Evolutionary conservation across 371 early-diverging fungal genomes (phyloP), one percentile per base, ranked within the genome.

Genomic region (Mortierella sp.): DNA sequence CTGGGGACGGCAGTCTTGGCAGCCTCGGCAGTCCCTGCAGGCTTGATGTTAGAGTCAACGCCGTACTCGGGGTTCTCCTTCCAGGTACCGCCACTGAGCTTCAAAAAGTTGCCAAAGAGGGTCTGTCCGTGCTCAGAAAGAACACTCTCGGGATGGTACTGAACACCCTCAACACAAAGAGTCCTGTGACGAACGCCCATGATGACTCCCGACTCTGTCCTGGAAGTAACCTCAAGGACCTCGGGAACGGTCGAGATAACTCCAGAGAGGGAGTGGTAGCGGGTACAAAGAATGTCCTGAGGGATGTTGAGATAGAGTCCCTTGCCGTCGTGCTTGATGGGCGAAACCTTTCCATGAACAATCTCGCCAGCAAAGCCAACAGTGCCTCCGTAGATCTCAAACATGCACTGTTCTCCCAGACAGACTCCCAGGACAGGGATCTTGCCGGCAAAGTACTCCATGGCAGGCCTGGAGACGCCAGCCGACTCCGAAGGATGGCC

Each of bases 391-490:
- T 93, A 98, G 53, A 95, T 90, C 89, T 98, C 97, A 88, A 92
- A 98, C 93, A 99, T 98, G 90, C 95, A 96, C 89, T 99, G 99
- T 82, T 97, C 94, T 40, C 99, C 99, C 82, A 99, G 92, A 84
- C 98, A 99, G 71, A 99, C 96, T 72, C 99, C 99, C n/a, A 98
- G 91, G 70, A 99, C 95, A 19, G 99, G 99, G 34, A 99, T 89
- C 85, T 95, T 96, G 57, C 99, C 99, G 1, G 93, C 95, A 90
- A 97, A 99, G 82, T 94, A 91, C 31, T 79, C 75, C 77, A 99
- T 95, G 37, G 95, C 95, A 21, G 93, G 94, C 64, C 93, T 93
- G 75, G 97, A 98, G 75, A 99, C 90, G 53, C 98, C 98, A 4
- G 97, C 95, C 78, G 95, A 96, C n/a, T 92, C 91, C 31, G 93